Evolutionary conservation across 177 flowering plant genomes (phyloP), one percentile per base, ranked within the genome.

Genomic region (Vitis hybrid): DNA sequence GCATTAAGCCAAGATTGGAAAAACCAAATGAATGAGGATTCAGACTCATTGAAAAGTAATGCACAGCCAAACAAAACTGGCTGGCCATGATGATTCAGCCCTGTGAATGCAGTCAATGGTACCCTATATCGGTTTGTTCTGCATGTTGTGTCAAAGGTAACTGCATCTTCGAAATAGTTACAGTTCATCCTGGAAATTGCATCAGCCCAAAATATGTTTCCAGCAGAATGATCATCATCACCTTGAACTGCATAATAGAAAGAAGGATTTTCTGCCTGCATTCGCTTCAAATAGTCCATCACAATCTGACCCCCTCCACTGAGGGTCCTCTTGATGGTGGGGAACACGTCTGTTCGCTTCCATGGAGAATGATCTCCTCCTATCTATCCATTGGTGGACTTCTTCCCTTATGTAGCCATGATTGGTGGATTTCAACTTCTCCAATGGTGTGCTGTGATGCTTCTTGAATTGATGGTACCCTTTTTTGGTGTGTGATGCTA

Each of bases 51-150:
- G 15, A 79, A 52, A 64, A 86, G 70, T 60, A 86, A 72, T 2
- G 83, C 88, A 75, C 88, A 86, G 10, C 90, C 90, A 73, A 86
- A 83, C 67, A 83, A 75, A 7, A 84, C 81, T 2, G 90, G 90
- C 61, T 83, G 84, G 3, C 83, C 88, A 73, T 86, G 90, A 73
- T 86, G 90, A 67, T 86, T 86, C 8, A 83, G 12, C 66, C 90
- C 90, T 0, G 85, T 75, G 64, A 86, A 83, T 7, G 88, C 58
- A 4, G 78, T 84, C 70, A 86, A 80, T 1, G 88, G 88, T 5
- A 86, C 78, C 64, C 72, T 75, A 53, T 67, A 78, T 11, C 71
- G 73, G 18, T 78, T 63, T 20, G 63, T 41, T 63, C 77, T 70
- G 61, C 72, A 86, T 2, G 82, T 71, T 0, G 88, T 80, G 65